Conservation (phyloP, 2,329 filamentous ascomycete genomes). For the Westerdykella ornata region DNA sequence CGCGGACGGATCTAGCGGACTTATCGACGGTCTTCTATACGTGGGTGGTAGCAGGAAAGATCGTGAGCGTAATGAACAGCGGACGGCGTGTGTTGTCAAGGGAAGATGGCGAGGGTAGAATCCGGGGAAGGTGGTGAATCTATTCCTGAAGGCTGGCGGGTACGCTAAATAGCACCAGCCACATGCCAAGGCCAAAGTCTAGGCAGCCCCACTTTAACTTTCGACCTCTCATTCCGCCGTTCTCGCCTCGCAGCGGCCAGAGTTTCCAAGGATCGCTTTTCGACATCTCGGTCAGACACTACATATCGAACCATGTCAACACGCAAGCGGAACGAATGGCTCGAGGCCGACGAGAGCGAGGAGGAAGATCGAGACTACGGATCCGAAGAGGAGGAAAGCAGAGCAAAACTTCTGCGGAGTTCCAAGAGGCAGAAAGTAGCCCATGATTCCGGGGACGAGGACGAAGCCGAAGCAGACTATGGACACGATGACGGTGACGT, state of each 20-base stretch:
- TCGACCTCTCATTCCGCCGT: not conserved
- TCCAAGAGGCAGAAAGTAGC: conserved; percentile 59
- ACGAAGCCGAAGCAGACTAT: conserved; percentile 13
- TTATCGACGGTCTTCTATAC: no score
- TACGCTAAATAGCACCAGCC: not conserved
- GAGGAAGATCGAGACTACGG: conserved; percentile 51
- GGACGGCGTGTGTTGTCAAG: not conserved
- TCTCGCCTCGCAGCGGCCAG: not conserved
- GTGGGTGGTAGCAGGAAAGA: no score
- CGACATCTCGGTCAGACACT: not conserved
- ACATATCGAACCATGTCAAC: conserved; percentile 49
- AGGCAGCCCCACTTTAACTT: not conserved
- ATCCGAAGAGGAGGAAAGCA: conserved; percentile 58
- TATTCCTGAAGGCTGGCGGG: no score
- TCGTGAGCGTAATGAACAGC: not conserved
- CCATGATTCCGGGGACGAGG: conserved; percentile 29
- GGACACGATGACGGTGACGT: conserved; percentile 14
- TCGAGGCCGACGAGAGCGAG: conserved; percentile 47
- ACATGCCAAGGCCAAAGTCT: not conserved
- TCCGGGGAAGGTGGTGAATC: not conserved
- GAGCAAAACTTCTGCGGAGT: conserved; percentile 50
- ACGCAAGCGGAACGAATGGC: conserved; percentile 66
- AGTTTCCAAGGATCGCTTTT: not conserved
- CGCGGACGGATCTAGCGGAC: no score
- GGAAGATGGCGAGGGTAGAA: not conserved